Conservation (phyloP, 2,329 filamentous ascomycete genomes). For the Pseudogymnoascus verrucosus region DNA sequence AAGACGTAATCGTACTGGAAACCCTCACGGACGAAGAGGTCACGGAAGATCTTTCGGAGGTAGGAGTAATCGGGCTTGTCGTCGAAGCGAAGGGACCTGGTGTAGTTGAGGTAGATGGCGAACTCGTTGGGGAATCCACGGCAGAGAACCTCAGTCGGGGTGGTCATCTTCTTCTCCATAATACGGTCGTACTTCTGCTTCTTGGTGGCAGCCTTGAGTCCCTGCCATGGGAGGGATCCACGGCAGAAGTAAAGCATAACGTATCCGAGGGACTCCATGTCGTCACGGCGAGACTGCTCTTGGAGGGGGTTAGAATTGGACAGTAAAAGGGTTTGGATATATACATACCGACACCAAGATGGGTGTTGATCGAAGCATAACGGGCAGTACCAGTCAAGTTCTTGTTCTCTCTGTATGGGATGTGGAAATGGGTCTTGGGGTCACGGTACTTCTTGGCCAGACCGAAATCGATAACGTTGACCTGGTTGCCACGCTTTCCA, state of each 20-base stretch:
- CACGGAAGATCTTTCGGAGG: conserved; percentile 99
- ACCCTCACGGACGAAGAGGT: conserved; percentile 95
- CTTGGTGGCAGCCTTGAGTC: conserved; percentile 95
- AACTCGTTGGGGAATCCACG: conserved; percentile 99
- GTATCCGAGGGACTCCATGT: conserved; percentile 98
- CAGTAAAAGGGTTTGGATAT: background rate
- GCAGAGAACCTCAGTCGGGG: conserved; percentile 95
- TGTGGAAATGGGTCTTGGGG: conserved; percentile 99
- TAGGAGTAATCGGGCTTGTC: conserved; percentile 99
- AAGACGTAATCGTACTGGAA: conserved; percentile 99
- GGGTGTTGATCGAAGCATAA: conserved; percentile 98
- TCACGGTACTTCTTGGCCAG: conserved; percentile 99
- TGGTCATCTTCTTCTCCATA: conserved; percentile 99
- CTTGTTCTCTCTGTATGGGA: conserved; percentile 99
- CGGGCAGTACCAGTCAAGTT: conserved; percentile 97
- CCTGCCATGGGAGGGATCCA: conserved; percentile 97
- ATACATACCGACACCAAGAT: conserved; percentile 77
- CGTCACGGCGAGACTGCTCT: conserved; percentile 98
- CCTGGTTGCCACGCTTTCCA: conserved; percentile 97
- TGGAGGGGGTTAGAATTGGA: conserved; percentile 24
- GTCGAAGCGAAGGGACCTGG: conserved; percentile 94
- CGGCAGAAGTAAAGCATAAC: conserved; percentile 99
- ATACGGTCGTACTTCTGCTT: conserved; percentile 99
- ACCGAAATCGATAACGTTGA: conserved; percentile 99
- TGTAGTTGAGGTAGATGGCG: conserved; percentile 99